Percentiles rank a stretch among this genome's conserved stretches.
Evolutionary conservation across 345 rosid species (phyloP).

Genomic region (Rhodamnia argentea): DNA sequence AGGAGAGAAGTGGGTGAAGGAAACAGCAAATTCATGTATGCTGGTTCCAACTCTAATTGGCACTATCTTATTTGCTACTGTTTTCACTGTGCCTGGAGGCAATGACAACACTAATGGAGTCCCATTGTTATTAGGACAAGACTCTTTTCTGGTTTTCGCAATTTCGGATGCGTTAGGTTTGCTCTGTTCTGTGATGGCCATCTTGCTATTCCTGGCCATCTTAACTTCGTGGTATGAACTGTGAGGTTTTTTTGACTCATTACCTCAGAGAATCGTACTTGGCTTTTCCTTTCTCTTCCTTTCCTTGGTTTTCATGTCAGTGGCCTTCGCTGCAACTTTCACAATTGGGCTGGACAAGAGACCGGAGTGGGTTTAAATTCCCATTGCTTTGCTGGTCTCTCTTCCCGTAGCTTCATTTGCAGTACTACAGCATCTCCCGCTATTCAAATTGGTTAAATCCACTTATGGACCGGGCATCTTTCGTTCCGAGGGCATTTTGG

Average conservation of each 20-base stretch:
- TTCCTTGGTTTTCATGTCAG: neutral
- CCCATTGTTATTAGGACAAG: neutral
- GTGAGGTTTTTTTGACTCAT: slow-evolving; percentile 8
- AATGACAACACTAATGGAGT: neutral
- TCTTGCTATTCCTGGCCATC: slow-evolving; percentile 12
- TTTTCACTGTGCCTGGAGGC: slow-evolving; percentile 19
- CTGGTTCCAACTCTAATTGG: slow-evolving; percentile 19
- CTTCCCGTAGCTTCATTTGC: neutral
- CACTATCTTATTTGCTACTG: slow-evolving; percentile 15
- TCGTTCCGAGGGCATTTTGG: too few relatives aligned
- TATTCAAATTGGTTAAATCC: neutral
- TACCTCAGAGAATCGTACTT: neutral
- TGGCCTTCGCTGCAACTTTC: neutral
- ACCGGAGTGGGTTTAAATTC: neutral
- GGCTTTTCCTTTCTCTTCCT: neutral
- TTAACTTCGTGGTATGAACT: slow-evolving; percentile 1
- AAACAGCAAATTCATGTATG: slow-evolving; percentile 17
- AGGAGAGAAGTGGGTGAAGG: neutral
- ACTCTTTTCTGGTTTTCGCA: slow-evolving; percentile 1
- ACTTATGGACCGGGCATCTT: neutral
- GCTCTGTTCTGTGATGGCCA: slow-evolving; percentile 6
- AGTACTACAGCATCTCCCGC: neutral
- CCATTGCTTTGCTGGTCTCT: neutral
- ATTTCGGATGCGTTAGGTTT: slow-evolving; percentile 13
- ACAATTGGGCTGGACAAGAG: neutral